Percentiles rank a stretch among this genome's conserved stretches.
phyloP scores from a whole-genome alignment of 495 filamentous ascomycete genomes.

The Neurospora tetrasperma region DNA sequence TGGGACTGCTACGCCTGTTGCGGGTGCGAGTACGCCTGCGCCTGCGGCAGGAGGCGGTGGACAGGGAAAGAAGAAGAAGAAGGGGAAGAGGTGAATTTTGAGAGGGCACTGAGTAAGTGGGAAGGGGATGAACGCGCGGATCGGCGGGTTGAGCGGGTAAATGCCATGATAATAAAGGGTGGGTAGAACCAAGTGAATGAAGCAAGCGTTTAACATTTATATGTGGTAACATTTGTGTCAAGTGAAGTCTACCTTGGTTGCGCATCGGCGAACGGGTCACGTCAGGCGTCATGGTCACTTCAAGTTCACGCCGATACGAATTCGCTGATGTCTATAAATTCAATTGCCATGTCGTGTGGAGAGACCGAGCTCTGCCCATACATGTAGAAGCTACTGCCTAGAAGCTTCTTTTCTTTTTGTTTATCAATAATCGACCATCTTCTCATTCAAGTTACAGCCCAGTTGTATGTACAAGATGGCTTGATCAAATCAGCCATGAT shows the following conservation, averaged over 20 bases:
- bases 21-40: conserved; percentile 19
- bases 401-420: conserved; percentile 6
- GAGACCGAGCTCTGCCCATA: conserved; percentile 13
- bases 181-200: not conserved
- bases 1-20: not conserved
- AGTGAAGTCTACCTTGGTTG: not conserved
- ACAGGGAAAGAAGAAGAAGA: conserved; percentile 48
- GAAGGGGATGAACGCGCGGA: not conserved
- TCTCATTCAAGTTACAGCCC: not conserved
- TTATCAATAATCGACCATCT: not conserved
- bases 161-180: not conserved
- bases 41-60: conserved; percentile 30
- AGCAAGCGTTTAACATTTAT: not conserved
- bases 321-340: not conserved
- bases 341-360: not conserved
- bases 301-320: not conserved
- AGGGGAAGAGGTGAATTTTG: conserved; percentile 39
- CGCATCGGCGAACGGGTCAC: too few species aligned
- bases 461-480: not conserved
- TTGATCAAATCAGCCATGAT: not conserved
- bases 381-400: conserved; percentile 8
- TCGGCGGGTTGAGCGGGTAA: not conserved
- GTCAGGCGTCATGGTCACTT: not conserved
- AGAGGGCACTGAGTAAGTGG: not conserved
- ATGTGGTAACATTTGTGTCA: not conserved